A percentile compares a stretch with the other conserved stretches of the same genome.
phyloP scores from a whole-genome alignment of 192 early-diverging fungal species.

The Podochytrium sp. region DNA sequence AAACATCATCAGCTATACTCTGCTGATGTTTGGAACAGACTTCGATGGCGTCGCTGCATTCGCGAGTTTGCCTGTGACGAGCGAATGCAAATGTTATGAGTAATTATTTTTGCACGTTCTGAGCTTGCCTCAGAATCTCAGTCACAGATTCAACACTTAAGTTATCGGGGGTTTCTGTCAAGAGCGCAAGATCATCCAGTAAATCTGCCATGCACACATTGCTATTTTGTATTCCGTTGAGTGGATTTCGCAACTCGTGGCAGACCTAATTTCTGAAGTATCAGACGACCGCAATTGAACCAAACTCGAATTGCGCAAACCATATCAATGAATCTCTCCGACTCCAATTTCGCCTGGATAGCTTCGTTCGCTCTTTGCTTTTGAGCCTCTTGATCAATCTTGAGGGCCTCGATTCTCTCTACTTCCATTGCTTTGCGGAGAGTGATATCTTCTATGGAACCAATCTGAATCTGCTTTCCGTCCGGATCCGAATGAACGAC shows the following conservation, averaged over 20 bases:
- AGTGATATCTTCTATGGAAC: constrained; percentile 40
- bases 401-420: constrained; percentile 20
- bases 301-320: background rate
- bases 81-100: no score
- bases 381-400: constrained; percentile 42
- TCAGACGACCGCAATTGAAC: background rate
- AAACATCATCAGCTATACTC: constrained; percentile 46
- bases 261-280: constrained; percentile 27
- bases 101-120: no score
- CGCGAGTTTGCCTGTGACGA: background rate
- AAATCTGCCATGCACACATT: constrained; percentile 33
- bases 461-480: constrained; percentile 6
- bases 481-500: constrained; percentile 1
- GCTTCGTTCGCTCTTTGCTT: constrained; percentile 43
- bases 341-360: constrained; percentile 30
- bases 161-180: constrained; percentile 5
- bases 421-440: constrained; percentile 31
- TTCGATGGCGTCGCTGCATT: constrained; percentile 39
- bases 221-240: constrained; percentile 48
- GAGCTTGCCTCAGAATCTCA: background rate
- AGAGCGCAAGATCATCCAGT: constrained; percentile 18
- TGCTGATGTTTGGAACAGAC: constrained; percentile 46
- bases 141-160: background rate
- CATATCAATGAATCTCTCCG: constrained; percentile 51
- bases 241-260: constrained; percentile 47